Base-by-base conservation (phyloP, 805 yeast genomes). In the Zygosaccharomyces kombuchaensis region DNA sequence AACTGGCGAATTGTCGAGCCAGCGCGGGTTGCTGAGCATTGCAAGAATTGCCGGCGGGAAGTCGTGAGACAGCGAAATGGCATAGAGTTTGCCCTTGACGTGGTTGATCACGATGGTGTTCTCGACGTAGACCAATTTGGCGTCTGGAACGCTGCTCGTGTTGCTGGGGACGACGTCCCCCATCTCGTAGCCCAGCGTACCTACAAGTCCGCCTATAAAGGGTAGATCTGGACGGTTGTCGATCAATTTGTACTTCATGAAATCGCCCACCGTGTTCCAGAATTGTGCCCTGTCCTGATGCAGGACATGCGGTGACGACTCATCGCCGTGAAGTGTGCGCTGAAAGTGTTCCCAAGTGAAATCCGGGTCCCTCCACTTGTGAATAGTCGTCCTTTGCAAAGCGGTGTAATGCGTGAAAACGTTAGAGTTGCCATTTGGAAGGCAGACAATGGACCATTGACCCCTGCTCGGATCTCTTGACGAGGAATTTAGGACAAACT, bases 141-240 rank as follows among this genome's bases (percentile, higher is more conserved):
- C 77, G 63, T 87, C 96, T 0, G 95, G 91, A 10, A 59, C 55
- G 0, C 55, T 59, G 2, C 57, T 59, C 1, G 78, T 70, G 2
- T 75, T 51, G 27, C 73, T 69, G 6, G 43, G 23, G 1, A 72
- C 57, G 42, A 72, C 73, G 21, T 76, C 75, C 0, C 96, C 96
- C 67, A 86, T 91, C 62, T 91, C 99, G 60, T 93, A 93, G 0
- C 95, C 84, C 9, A 93, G 64, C 34, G 84, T 71, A 4, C 99
- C 99, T 44, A 90, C 70, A 26, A 87, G 72, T 0, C 99, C 99
- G n/a, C 99, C 98, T 46, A 80, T 69, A 57, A 93, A 93, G 1
- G 96, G 96, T 14, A 87, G 67, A 0, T 68, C 66, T 6, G 69
- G 44, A n/a, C 36, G 34, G 16, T 51, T 46, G 6, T 40, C 26